Percentiles rank a stretch among this genome's conserved stretches.
phyloP scores from a whole-genome alignment of 257 asterid genomes.

The Fraxinus americana region DNA sequence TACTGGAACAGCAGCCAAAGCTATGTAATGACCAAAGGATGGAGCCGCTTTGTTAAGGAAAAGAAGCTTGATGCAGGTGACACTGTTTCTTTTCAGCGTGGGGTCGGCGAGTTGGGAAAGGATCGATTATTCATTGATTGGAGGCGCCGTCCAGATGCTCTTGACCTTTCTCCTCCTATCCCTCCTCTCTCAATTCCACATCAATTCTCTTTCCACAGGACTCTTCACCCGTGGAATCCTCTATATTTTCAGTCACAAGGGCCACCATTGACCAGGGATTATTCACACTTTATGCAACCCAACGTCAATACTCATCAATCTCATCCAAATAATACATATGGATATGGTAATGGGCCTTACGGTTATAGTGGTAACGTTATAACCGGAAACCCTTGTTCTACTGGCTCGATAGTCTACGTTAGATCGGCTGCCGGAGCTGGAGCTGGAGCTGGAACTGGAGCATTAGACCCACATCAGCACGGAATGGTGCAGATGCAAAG shows the following conservation, averaged over 20 bases:
- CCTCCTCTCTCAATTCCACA: constrained; percentile 32
- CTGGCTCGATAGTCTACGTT: constrained; percentile 58
- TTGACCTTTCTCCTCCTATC: constrained; percentile 34
- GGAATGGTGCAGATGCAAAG: constrained; percentile 12
- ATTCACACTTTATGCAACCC: constrained; percentile 24
- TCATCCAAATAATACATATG: background rate
- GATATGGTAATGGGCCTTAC: constrained; percentile 19
- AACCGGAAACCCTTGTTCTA: constrained; percentile 78
- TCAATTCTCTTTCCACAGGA: constrained; percentile 45
- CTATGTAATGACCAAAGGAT: constrained; percentile 96
- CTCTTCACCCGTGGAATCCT: constrained; percentile 54
- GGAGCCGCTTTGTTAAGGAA: constrained; percentile 94
- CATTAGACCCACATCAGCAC: constrained; percentile 14
- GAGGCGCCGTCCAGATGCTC: constrained; percentile 91
- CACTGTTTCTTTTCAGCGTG: constrained; percentile 84
- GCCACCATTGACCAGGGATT: constrained; percentile 31
- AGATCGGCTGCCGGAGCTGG: constrained; percentile 36
- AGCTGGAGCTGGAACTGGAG: constrained; percentile 16
- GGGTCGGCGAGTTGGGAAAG: constrained; percentile 53
- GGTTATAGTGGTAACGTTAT: constrained; percentile 29
- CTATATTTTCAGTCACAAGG: constrained; percentile 29
- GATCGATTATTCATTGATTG: constrained; percentile 86
- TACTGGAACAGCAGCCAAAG: constrained; percentile 99
- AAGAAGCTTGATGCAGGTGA: constrained; percentile 92
- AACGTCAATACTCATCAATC: constrained; percentile 19